These are phyloP conservation scores for Massarina eburnea DNA, from an alignment of 2,329 filamentous ascomycete genomes.

Conservation along the genomic window DNA sequence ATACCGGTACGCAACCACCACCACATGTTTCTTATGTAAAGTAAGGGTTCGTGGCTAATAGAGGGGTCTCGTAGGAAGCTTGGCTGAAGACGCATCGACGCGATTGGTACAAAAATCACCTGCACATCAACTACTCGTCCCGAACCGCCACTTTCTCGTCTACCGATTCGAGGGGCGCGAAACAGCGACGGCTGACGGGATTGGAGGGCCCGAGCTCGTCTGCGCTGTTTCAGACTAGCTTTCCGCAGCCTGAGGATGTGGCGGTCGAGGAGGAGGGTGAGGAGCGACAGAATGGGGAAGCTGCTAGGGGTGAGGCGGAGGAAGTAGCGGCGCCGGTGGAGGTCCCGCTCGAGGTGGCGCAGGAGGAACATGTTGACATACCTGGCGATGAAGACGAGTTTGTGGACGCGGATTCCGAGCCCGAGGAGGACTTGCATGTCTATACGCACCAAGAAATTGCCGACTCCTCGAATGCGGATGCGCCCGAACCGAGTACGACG, in stretches of 20 bases:
- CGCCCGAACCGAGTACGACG: conserved; percentile 3
- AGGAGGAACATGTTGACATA: conserved; percentile 22
- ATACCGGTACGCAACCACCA: conserved; percentile 50
- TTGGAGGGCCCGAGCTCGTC: conserved; percentile 44
- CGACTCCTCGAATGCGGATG: conserved; percentile 5
- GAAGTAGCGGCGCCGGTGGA: conserved; percentile 29
- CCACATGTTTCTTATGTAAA: neutral
- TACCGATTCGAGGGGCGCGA: conserved; percentile 44
- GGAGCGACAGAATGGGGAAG: conserved; percentile 9
- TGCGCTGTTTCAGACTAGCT: conserved; percentile 44
- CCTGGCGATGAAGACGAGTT: conserved; percentile 24
- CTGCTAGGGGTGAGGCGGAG: conserved; percentile 16
- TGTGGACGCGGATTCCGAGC: conserved; percentile 36
- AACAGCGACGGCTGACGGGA: conserved; percentile 47
- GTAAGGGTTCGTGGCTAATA: neutral
- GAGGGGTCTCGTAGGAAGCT: conserved; percentile 45
- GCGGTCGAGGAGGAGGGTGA: conserved; percentile 33
- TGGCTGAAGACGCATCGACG: conserved; percentile 66
- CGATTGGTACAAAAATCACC: conserved; percentile 61
- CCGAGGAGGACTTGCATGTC: conserved; percentile 24
- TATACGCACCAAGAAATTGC: conserved; percentile 17
- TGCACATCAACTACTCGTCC: conserved; percentile 48
- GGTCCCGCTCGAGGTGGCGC: conserved; percentile 30
- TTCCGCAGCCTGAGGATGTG: conserved; percentile 45
- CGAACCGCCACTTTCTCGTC: conserved; percentile 55